Percentiles rank a stretch among this genome's conserved stretches.
Evolutionary conservation across 176 grass and related monocot species (phyloP).

Genomic region (Avena atlantica): DNA sequence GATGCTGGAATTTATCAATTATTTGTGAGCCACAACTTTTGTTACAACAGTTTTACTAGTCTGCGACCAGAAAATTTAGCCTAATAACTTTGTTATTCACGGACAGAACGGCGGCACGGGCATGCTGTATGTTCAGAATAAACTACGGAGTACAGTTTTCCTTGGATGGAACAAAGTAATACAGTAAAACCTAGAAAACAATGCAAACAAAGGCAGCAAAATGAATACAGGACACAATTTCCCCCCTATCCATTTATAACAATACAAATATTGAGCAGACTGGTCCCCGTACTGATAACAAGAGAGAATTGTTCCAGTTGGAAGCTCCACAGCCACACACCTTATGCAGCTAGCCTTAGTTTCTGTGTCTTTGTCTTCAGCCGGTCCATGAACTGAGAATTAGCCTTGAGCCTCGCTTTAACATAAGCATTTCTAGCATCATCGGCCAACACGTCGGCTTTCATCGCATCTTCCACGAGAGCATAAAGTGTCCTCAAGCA

Average conservation of each 20-base stretch:
- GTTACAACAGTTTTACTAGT: no score
- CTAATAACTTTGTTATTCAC: no score
- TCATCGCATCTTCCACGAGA: slow-evolving; percentile 73
- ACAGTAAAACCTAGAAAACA: slow-evolving; percentile 7
- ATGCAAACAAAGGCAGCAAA: slow-evolving; percentile 7
- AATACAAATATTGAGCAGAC: slow-evolving; percentile 22
- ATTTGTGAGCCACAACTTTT: no score
- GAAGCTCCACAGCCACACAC: neutral
- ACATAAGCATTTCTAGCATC: slow-evolving; percentile 69
- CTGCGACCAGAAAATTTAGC: no score
- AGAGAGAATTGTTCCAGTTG: neutral
- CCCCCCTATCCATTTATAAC: neutral
- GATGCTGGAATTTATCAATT: no score
- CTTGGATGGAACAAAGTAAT: neutral
- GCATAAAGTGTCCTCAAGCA: slow-evolving; percentile 84
- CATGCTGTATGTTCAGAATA: slow-evolving; percentile 5
- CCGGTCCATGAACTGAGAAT: slow-evolving; percentile 83
- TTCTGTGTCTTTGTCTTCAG: slow-evolving; percentile 65
- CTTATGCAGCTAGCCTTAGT: slow-evolving; percentile 52
- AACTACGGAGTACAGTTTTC: neutral
- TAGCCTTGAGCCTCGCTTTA: slow-evolving; percentile 73
- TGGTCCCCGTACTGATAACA: neutral
- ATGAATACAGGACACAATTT: slow-evolving; percentile 26
- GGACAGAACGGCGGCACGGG: neutral
- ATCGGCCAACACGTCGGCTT: slow-evolving; percentile 75